Base-by-base conservation (phyloP, 345 rosid genomes). In the Syzygium aromaticum region DNA sequence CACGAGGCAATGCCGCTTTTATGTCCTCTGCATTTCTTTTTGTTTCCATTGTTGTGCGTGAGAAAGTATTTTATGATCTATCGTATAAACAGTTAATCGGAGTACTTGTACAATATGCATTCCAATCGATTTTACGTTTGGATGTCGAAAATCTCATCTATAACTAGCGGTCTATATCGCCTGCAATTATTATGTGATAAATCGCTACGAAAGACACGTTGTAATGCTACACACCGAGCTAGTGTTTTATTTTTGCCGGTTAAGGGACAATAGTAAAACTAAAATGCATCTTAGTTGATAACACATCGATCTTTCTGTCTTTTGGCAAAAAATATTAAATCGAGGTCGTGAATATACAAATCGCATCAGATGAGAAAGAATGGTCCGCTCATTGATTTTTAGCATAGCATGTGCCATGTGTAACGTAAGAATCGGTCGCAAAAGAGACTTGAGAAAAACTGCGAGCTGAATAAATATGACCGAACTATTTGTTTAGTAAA, bases 391-490 rank as follows among this genome's bases (percentile, higher is more conserved):
- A 67, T 67, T 67, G 1, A 61, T 61, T 61, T 61, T 61, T 61
- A 61, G 17, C 33, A 61, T n/a, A n/a, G 7, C 38, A 14, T 3
- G 73, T 6, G 38, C 1, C 38, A 61, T 12, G 73, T 6, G 38
- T 1, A n/a, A 61, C 0, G 0, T n/a, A 61, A 13, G 73, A 61
- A n/a, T 61, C 14, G 0, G 19, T 61, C 19, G 14, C 38, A 61
- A 61, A 61, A 61, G 8, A 61, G 33, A 61, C 0, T 12, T 13
- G 73, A 61, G 73, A 61, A 61, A 61, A 61, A 61, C 19, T 13
- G 11, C 2, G 0, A 2, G 13, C 4, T 0, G 1, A 61, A 61
- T 17, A 13, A 0, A 61, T n/a, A 12, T 1, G 2, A n/a, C 8
- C 0, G 1, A n/a, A 61, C 3, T 27, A 5, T 13, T 61, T 27